Evolutionary conservation across 768 basidiomycete genomes (phyloP).

Genomic region (Serendipita sp.): DNA sequence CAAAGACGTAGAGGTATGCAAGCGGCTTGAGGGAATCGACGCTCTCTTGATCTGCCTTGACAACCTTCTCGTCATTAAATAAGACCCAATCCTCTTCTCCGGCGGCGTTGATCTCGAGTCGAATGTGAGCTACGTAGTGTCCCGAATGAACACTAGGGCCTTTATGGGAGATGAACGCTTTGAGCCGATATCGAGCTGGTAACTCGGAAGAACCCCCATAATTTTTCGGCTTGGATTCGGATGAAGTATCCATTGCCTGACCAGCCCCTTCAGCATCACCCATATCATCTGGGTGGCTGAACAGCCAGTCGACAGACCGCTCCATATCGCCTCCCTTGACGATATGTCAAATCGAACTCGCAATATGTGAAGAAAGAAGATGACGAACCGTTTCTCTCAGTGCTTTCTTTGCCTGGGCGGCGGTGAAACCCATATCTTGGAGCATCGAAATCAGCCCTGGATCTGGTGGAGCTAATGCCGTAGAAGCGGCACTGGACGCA

Average conservation of each 20-base stretch:
- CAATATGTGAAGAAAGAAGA: neutral
- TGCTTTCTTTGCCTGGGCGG: conserved; percentile 70
- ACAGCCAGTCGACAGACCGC: conserved; percentile 90
- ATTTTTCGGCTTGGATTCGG: conserved; percentile 13
- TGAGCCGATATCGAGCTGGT: conserved; percentile 65
- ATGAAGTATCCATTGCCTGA: conserved; percentile 19
- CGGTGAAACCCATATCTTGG: conserved; percentile 83
- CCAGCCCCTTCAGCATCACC: conserved; percentile 31
- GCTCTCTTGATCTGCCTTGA: conserved; percentile 69
- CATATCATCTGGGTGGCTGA: conserved; percentile 77
- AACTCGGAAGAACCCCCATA: conserved; percentile 37
- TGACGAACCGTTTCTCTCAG: conserved; percentile 62
- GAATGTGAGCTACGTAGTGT: conserved; percentile 78
- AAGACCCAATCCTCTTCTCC: conserved; percentile 57
- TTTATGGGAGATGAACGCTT: conserved; percentile 95
- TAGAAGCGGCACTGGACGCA: conserved; percentile 16
- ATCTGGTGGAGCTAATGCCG: conserved; percentile 15
- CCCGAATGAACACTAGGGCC: conserved; percentile 90
- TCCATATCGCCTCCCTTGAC: conserved; percentile 54
- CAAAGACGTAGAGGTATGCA: conserved; percentile 91
- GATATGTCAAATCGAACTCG: neutral
- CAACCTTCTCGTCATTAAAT: conserved; percentile 95
- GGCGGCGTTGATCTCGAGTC: conserved; percentile 17
- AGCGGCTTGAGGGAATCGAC: conserved; percentile 63
- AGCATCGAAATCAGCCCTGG: conserved; percentile 57